Base-by-base conservation (phyloP, 2,329 filamentous ascomycete genomes). In the Calycina herbarum region DNA sequence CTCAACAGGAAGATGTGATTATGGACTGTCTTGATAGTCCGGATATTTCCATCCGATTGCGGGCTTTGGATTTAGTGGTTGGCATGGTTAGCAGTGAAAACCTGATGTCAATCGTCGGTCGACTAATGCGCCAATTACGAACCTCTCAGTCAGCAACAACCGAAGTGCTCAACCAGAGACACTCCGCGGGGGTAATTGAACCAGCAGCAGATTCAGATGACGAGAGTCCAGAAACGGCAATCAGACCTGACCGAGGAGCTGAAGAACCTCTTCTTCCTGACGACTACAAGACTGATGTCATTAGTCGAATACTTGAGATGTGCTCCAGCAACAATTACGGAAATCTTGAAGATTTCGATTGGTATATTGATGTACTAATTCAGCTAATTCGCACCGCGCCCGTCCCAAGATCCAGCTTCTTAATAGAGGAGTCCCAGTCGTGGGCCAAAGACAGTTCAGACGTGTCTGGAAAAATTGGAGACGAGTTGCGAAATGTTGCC, bases 11-110 rank as follows among this genome's bases (percentile, higher is more conserved):
- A 77, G 94, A 98, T 78, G 94, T 98, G 59, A 97, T 99, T 69
- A 83, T 99, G 76, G 91, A 96, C 73, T 99, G 95, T 76, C 92
- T 99, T 72, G 95, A 98, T 76, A 96, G 96, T 76, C 84, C 92
- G 0, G 95, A 99, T 74, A 95, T 99, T 67, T 97, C 94, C 4
- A 99, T 99, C 74, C 90, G 95, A 67, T 89, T 96, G 77, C 91
- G 96, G 76, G 94, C 95, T 5, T 82, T 99, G 42, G 93, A 98
- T 71, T 83, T 99, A 29, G 94, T 95, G 1, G 91, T 94, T 62
- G 93, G 92, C 42, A 97, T 99, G 93, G 93, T 98, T 67, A 94
- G 89, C 71, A 87, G 86, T 68, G 93, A 96, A 64, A 97, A 94
- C 69, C 78, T 99, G 4, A 85, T 92, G 65, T 86, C 86, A 0